Conservation (phyloP, 2,329 filamentous ascomycete species). For the Bretziella fagacearum region DNA sequence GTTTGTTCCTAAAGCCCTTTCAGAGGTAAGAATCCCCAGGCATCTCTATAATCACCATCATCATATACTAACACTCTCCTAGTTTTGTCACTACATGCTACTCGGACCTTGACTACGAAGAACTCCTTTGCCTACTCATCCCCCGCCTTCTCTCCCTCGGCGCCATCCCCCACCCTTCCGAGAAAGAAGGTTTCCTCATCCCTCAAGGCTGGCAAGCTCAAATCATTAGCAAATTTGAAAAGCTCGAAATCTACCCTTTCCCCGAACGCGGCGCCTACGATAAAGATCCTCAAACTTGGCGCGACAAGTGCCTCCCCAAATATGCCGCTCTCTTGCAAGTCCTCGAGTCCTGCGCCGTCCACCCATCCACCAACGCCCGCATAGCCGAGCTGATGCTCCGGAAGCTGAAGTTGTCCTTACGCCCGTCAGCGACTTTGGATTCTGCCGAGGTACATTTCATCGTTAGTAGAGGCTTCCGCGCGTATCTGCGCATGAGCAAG, state of each 20-base stretch:
- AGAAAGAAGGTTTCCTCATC: conserved; percentile 37
- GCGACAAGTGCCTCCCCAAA: conserved; percentile 45
- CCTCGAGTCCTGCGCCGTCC: conserved; percentile 42
- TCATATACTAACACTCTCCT: neutral
- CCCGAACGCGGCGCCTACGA: conserved; percentile 46
- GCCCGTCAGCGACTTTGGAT: conserved; percentile 39
- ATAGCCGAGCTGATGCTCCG: conserved; percentile 48
- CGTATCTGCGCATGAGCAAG: conserved; percentile 50
- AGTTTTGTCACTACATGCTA: conserved; percentile 64
- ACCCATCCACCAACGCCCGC: conserved; percentile 48
- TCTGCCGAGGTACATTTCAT: conserved; percentile 56
- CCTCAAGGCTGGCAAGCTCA: conserved; percentile 57
- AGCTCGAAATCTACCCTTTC: conserved; percentile 45
- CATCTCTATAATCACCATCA: neutral
- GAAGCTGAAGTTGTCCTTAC: conserved; percentile 48
- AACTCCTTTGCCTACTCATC: conserved; percentile 50
- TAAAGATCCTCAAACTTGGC: conserved; percentile 44
- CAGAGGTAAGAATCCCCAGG: conserved; percentile 43
- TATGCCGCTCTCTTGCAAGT: conserved; percentile 51
- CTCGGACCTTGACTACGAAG: conserved; percentile 47
- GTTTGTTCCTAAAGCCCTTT: conserved; percentile 63
- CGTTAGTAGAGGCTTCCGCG: conserved; percentile 55
- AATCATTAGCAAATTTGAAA: conserved; percentile 53
- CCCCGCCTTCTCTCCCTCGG: conserved; percentile 43
- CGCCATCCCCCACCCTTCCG: conserved; percentile 35